Evolutionary conservation across 192 early-diverging fungal species (phyloP), one percentile per base, ranked within the genome.

Genomic region (Phycomyces blakesleeanus): DNA sequence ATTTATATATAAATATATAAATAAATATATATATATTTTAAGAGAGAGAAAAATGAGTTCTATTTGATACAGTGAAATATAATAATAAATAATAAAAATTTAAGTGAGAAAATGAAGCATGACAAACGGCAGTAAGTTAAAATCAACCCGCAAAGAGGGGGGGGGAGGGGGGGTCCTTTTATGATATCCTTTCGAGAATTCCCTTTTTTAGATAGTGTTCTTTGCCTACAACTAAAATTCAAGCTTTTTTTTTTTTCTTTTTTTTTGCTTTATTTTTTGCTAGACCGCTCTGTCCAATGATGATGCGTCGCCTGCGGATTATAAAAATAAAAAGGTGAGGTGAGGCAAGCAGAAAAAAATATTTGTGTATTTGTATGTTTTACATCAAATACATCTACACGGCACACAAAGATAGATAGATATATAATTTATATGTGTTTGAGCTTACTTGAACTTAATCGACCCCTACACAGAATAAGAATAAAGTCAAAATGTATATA

Each of bases 221-320:
- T 22, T 20, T 3, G 10, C 49, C 21, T 16, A 50, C n/a, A 22
- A 10, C 49, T 22, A 10, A 16, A 50, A 16, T 5, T 50, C 21
- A 50, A 50, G 49, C 49, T 50, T 50, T 50, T 50, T 50, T 50
- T 50, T 50, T 50, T n/a, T n/a, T n/a, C n/a, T 44, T 44, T 44
- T 16, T n/a, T n/a, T n/a, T n/a, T n/a, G n/a, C n/a, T n/a, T n/a
- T n/a, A n/a, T n/a, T n/a, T 22, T 16, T 21, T 21, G 12, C 21
- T 47, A 59, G 24, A 47, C 22, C 22, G 5, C 40, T 59, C 11
- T 59, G 8, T 40, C 15, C 57, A 18, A 37, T 47, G 41, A 21
- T 25, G n/a, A 47, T 24, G 24, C 40, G 29, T 7, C 29, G 29
- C 29, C 29, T 34, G 29, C 7, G 29, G 7, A n/a, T n/a, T n/a